A percentile compares a stretch with the other conserved stretches of the same genome.
phyloP scores from a whole-genome alignment of 192 early-diverging fungal genomes.

The Backusella psychrophila region DNA sequence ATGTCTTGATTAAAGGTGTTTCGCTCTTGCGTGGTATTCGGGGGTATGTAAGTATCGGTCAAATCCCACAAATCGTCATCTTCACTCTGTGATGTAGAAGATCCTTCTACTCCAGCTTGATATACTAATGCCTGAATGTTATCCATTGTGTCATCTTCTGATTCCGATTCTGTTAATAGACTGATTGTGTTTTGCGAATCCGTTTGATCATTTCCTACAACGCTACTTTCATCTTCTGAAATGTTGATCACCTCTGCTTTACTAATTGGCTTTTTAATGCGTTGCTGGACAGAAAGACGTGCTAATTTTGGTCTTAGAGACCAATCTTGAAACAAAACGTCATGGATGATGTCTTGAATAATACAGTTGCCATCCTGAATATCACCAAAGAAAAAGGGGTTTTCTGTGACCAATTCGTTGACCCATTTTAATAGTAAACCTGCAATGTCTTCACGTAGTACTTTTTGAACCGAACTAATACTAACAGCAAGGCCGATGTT shows the following conservation, averaged over 20 bases:
- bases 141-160: slow-evolving; percentile 4
- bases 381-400: slow-evolving; percentile 22
- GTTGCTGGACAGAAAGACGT: slow-evolving; percentile 14
- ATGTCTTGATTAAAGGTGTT: background rate
- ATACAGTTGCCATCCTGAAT: slow-evolving; percentile 40
- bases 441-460: slow-evolving; percentile 83
- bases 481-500: slow-evolving; percentile 75
- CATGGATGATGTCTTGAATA: slow-evolving; percentile 53
- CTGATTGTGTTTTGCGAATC: background rate
- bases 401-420: slow-evolving; percentile 66
- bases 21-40: background rate
- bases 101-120: background rate
- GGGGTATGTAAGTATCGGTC: background rate
- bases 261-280: background rate
- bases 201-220: background rate
- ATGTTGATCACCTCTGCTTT: background rate
- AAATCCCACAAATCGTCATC: background rate
- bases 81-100: background rate
- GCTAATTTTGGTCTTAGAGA: slow-evolving; percentile 27
- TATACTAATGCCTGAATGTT: background rate
- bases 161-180: background rate
- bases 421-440: slow-evolving; percentile 82
- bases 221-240: background rate
- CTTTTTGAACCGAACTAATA: slow-evolving; percentile 77
- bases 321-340: slow-evolving; percentile 62